Evolutionary conservation across 345 rosid species (phyloP).

Genomic region (Populus euphratica): DNA sequence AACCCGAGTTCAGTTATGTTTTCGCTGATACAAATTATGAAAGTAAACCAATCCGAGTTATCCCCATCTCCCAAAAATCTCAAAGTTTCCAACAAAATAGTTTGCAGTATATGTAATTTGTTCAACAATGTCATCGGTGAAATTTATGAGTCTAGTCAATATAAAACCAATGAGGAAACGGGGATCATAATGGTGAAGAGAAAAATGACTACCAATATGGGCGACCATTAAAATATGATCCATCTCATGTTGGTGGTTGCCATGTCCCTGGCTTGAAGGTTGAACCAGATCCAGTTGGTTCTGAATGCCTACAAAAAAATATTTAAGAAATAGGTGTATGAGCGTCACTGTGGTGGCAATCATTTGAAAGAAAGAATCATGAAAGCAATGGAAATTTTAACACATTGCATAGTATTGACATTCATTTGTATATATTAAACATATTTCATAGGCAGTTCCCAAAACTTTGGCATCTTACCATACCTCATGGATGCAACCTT

Average conservation of each 20-base stretch:
- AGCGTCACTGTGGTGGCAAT: neutral
- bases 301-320: constrained; percentile 51
- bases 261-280: constrained; percentile 86
- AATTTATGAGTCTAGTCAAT: neutral
- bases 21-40: neutral
- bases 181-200: neutral
- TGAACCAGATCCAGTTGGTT: constrained; percentile 85
- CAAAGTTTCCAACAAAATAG: neutral
- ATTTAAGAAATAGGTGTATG: neutral
- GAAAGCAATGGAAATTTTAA: neutral
- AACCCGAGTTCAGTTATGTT: neutral
- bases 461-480: neutral
- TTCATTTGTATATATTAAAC: neutral
- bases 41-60: neutral
- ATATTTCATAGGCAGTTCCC: neutral
- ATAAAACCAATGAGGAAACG: neutral
- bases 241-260: constrained; percentile 79
- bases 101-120: neutral
- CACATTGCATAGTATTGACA: neutral
- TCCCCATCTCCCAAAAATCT: neutral
- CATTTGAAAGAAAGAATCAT: neutral
- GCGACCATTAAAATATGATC: neutral
- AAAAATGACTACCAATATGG: constrained; percentile 1
- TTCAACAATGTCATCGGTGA: neutral
- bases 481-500: neutral